Evolutionary conservation across 1,284 basidiomycete genomes (phyloP), one percentile per base, ranked within the genome.

Genomic region (Irpex lacteus): DNA sequence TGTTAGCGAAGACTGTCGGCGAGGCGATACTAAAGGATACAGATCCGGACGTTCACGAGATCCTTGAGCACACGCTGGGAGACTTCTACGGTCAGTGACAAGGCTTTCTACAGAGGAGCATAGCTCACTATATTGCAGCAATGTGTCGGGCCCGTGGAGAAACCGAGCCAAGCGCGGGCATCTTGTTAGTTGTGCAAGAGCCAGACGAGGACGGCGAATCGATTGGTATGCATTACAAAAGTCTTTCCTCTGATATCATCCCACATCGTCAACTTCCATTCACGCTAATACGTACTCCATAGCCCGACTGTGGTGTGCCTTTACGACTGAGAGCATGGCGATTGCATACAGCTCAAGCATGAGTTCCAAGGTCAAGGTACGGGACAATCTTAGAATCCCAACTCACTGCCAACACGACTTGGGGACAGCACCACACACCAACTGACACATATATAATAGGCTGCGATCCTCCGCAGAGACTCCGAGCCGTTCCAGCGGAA

Each of bases 291-390:
- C 32, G 5, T 34, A 34, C 11, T 9, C 11, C 13, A 21, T 63
- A 88, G 90, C 82, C 32, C 84, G 88, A 44, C 73, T 92, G 40
- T 92, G 89, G 88, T 92, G 91, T 71, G 89, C 86, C 44, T 93
- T 93, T 76, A 92, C 91, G 8, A 88, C 91, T n/a, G 78, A 85
- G 36, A 90, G 88, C 72, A 92, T 93, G 90, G 89, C 90, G 0
- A 78, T 92, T 60, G 90, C 82, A 40, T 90, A 88, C 68, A 82
- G 83, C 6, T 85, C 86, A 21, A 80, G 84, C 50, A 69, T 71
- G 54, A 75, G 79, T 52, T 76, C 79, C 34, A 83, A 80, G 70
- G 84, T 88, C 26, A 85, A 83, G 80, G 90, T 88, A 74, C 61
- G 6, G 32, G 6, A 34, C 6, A 34, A 6, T 6, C 76, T 71